Percentiles rank a stretch among this genome's conserved stretches.
phyloP scores from a whole-genome alignment of 306 rosid species.

The Datisca glomerata region DNA sequence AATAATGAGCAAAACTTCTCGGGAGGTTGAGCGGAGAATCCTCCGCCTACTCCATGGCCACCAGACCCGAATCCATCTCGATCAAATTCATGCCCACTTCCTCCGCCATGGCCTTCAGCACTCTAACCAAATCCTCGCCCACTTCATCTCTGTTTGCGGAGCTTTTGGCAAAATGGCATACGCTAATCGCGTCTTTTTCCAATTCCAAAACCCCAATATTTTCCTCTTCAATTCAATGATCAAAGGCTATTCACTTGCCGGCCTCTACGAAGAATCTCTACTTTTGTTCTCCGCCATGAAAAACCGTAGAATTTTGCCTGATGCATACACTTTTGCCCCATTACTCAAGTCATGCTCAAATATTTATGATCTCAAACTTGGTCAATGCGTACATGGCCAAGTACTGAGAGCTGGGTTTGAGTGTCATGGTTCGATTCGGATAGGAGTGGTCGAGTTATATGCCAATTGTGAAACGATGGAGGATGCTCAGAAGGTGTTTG shows the following conservation, averaged over 20 bases:
- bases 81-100: conserved; percentile 57
- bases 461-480: conserved; percentile 24
- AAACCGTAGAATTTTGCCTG: conserved; percentile 29
- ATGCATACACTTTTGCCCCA: conserved; percentile 49
- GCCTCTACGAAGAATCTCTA: conserved; percentile 43
- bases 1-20: conserved; percentile 31
- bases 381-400: conserved; percentile 35
- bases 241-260: conserved; percentile 47
- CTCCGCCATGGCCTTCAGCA: conserved; percentile 69
- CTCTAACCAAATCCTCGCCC: conserved; percentile 64
- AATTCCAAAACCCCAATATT: conserved; percentile 39
- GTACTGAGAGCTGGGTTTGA: conserved; percentile 33
- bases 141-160: conserved; percentile 58
- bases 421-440: conserved; percentile 23
- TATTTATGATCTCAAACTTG: conserved; percentile 26
- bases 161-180: conserved; percentile 28
- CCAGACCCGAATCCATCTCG: conserved; percentile 37
- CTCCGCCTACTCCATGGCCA: conserved; percentile 59
- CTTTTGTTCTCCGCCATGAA: conserved; percentile 38
- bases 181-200: conserved; percentile 42
- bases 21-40: conserved; percentile 39
- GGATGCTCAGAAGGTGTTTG: conserved; percentile 58
- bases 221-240: conserved; percentile 67
- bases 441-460: conserved; percentile 49
- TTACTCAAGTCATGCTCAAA: conserved; percentile 48